These are phyloP conservation scores for Nicotiana obtusifolia DNA, from an alignment of 257 asterid genomes.

Conservation along the genomic window DNA sequence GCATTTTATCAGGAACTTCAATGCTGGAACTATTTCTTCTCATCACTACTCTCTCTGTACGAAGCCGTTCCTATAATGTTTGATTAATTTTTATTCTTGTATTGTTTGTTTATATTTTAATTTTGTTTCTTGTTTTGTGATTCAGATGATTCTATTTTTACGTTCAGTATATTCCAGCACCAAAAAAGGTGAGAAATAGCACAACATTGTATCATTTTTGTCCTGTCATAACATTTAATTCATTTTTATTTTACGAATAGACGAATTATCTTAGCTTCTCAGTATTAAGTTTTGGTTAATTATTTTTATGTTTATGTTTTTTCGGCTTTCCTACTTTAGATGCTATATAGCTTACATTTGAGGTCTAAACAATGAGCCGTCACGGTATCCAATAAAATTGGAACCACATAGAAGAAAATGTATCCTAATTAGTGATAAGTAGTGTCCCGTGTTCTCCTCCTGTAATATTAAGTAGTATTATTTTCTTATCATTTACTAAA, in stretches of 20 bases:
- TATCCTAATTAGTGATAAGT: neutral
- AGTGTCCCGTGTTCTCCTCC: neutral
- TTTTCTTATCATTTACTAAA: no score
- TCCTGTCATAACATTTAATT: neutral
- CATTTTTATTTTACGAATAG: neutral
- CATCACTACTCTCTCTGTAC: constrained; percentile 40
- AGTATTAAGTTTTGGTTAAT: neutral
- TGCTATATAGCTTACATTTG: neutral
- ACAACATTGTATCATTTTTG: neutral
- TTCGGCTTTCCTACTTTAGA: neutral
- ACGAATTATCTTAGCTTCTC: neutral
- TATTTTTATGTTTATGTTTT: neutral
- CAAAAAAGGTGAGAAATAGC: constrained; percentile 29
- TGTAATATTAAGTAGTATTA: no score
- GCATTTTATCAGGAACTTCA: constrained; percentile 72
- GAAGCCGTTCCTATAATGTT: neutral
- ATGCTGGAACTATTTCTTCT: constrained; percentile 53
- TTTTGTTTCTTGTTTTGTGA: neutral
- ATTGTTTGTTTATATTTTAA: neutral
- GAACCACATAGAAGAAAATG: neutral
- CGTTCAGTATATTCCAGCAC: constrained; percentile 38
- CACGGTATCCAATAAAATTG: neutral
- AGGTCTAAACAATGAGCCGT: neutral
- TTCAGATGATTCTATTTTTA: constrained; percentile 50
- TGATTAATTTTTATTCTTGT: neutral